Percentiles rank a stretch among this genome's conserved stretches.
These are phyloP conservation scores for Melanopsichium pennsylvanicum DNA, from an alignment of 1,284 basidiomycete species.

Conservation along the genomic window DNA sequence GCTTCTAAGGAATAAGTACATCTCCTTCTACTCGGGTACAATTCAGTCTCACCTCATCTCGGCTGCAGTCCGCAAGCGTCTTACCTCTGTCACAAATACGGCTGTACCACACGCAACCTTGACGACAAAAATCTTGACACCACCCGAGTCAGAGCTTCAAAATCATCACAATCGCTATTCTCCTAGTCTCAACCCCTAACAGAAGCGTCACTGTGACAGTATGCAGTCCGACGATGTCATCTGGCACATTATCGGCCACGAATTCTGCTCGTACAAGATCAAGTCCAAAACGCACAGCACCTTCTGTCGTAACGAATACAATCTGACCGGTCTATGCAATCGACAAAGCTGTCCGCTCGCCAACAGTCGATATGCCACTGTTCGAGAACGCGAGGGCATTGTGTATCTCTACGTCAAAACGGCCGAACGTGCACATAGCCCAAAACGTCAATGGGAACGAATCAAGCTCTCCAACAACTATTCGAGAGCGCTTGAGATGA, in stretches of 20 bases:
- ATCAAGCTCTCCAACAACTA: slow-evolving; percentile 94
- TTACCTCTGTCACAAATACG: no score
- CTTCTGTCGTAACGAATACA: slow-evolving; percentile 98
- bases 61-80: no score
- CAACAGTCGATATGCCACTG: slow-evolving; percentile 95
- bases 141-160: no score
- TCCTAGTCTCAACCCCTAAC: no score
- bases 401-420: slow-evolving; percentile 98
- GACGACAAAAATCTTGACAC: no score
- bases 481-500: slow-evolving; percentile 81
- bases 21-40: no score
- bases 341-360: slow-evolving; percentile 95
- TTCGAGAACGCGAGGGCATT: slow-evolving; percentile 90
- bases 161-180: no score
- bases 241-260: slow-evolving; percentile 63
- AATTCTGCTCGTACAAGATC: slow-evolving; percentile 65
- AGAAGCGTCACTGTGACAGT: no score
- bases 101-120: no score
- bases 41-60: no score
- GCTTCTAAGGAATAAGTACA: no score
- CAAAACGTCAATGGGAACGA: slow-evolving; percentile 95
- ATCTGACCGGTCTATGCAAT: slow-evolving; percentile 96
- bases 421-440: slow-evolving; percentile 93
- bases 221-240: slow-evolving; percentile 66
- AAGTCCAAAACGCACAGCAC: slow-evolving; percentile 69